A percentile compares a stretch with the other conserved stretches of the same genome.
Evolutionary conservation across 352 stramenopile species (phyloP).

Genomic region (Phytophthora ramorum): DNA sequence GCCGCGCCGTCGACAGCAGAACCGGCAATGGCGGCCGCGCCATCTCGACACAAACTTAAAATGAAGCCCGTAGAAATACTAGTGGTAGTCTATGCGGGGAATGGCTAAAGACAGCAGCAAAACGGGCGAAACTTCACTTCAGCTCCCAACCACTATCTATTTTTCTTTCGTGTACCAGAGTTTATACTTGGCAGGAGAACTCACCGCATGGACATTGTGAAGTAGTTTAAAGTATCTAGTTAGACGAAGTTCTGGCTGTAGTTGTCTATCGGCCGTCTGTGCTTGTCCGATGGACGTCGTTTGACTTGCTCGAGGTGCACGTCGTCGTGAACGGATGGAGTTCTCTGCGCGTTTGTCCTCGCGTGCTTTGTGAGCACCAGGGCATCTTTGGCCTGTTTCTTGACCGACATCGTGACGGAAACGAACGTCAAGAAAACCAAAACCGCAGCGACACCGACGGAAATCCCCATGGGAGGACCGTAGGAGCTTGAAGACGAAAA

Average conservation of each 20-base stretch:
- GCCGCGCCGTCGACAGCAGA: conserved; percentile 4
- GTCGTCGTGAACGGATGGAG: conserved; percentile 9
- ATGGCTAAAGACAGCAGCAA: conserved; percentile 22
- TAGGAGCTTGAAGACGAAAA: conserved; percentile 30
- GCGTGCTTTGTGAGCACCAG: conserved; percentile 17
- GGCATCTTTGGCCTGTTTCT: conserved; percentile 15
- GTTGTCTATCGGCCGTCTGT: conserved; percentile 29
- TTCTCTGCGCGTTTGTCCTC: conserved; percentile 6
- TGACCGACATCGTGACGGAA: conserved; percentile 41
- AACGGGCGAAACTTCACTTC: conserved; percentile 8
- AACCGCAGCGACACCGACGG: conserved; percentile 36
- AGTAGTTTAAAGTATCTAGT: neutral
- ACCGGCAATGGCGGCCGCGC: conserved; percentile 20
- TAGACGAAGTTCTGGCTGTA: conserved; percentile 45
- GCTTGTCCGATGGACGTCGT: conserved; percentile 16
- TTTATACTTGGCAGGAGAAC: neutral
- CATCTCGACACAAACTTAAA: conserved; percentile 4
- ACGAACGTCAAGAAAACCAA: conserved; percentile 43
- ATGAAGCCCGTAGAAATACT: neutral
- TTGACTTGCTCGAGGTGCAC: conserved; percentile 15
- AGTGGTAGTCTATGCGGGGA: neutral
- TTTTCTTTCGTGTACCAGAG: conserved; percentile 2
- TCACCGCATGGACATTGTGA: neutral
- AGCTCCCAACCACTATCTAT: neutral
- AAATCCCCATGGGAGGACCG: conserved; percentile 42